A percentile compares a stretch with the other conserved stretches of the same genome.
Evolutionary conservation across 2,329 filamentous ascomycete genomes (phyloP).

Genomic region (Xylogone sp.): DNA sequence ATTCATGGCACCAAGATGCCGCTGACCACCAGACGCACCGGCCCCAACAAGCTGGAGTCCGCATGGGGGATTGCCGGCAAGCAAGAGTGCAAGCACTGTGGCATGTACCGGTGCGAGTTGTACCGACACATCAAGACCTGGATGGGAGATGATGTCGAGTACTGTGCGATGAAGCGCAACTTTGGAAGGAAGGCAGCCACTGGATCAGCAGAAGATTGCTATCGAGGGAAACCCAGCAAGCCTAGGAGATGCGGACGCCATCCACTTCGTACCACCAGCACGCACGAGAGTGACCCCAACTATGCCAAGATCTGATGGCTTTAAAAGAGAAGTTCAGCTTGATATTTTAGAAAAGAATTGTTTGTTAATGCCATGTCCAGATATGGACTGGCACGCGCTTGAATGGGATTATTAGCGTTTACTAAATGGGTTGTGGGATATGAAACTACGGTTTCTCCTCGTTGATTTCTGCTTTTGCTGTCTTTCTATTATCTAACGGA

Average conservation of each 20-base stretch:
- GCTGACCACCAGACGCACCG: conserved; percentile 51
- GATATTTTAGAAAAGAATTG: no score
- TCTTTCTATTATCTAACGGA: no score
- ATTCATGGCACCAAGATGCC: conserved; percentile 51
- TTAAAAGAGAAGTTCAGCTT: no score
- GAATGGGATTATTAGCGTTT: no score
- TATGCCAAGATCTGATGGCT: not conserved
- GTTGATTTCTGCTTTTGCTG: no score
- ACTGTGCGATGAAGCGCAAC: conserved; percentile 56
- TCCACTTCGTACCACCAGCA: conserved; percentile 6
- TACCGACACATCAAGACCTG: conserved; percentile 58
- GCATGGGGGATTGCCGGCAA: conserved; percentile 60
- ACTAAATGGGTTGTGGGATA: no score
- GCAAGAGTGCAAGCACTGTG: conserved; percentile 60
- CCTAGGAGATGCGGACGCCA: conserved; percentile 56
- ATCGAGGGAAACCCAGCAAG: conserved; percentile 57
- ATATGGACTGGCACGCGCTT: no score
- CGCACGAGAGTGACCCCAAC: not conserved
- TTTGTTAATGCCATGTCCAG: no score
- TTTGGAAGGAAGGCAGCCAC: conserved; percentile 47
- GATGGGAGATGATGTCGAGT: conserved; percentile 54
- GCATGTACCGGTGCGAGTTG: conserved; percentile 57
- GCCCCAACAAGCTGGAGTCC: conserved; percentile 61
- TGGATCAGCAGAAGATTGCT: conserved; percentile 49
- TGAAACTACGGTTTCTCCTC: no score